A percentile compares a stretch with the other conserved stretches of the same genome.
phyloP scores from a whole-genome alignment of 345 rosid genomes.

The Eucalyptus sp. region DNA sequence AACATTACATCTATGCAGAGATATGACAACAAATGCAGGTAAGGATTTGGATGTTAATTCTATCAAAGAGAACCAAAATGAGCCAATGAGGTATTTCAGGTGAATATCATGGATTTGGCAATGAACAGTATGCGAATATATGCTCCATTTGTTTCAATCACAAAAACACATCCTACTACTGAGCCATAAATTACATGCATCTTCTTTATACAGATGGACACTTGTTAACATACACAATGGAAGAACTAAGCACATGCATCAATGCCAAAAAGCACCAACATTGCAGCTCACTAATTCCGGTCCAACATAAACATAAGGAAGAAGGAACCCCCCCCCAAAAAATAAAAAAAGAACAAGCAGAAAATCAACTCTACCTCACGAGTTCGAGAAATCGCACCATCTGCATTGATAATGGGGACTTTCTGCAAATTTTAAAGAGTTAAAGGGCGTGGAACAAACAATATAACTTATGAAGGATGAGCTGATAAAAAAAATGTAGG shows the following conservation, averaged over 20 bases:
- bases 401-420: conserved; percentile 64
- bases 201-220: background rate
- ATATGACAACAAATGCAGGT: background rate
- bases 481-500: background rate
- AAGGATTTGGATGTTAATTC: background rate
- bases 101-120: background rate
- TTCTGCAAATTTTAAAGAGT: conserved; percentile 39
- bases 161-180: background rate
- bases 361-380: conserved; percentile 44
- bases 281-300: background rate
- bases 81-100: background rate
- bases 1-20: background rate
- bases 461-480: background rate
- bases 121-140: background rate
- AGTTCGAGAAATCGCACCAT: conserved; percentile 61
- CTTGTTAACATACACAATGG: background rate
- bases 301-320: background rate
- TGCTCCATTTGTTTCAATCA: background rate
- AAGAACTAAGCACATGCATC: background rate
- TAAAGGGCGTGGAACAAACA: background rate
- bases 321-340: background rate
- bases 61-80: background rate
- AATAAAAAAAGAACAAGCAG: background rate
- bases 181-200: background rate
- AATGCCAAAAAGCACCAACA: background rate